Conservation (phyloP, 257 asterid genomes). For the Plantago elongata region DNA sequence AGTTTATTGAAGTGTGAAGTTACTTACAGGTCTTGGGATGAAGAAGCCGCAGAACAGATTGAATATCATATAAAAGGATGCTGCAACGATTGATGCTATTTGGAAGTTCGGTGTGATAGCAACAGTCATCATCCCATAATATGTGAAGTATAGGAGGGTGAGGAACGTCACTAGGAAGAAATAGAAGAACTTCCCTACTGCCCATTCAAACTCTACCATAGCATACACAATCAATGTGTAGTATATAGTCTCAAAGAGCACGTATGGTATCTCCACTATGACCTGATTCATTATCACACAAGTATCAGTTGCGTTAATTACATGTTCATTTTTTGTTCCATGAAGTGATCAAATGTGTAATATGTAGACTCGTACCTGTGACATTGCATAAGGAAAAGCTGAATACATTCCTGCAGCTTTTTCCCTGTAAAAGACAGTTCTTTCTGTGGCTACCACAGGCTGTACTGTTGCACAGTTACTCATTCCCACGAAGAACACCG, state of each 20-base stretch:
- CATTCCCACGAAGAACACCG: conserved; percentile 66
- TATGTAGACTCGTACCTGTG: conserved; percentile 44
- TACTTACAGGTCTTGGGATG: conserved; percentile 76
- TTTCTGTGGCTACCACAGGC: conserved; percentile 64
- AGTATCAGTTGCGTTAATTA: not conserved
- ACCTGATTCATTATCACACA: conserved; percentile 34
- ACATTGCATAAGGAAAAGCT: conserved; percentile 73
- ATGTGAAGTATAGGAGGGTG: conserved; percentile 80
- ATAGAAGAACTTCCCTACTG: conserved; percentile 63
- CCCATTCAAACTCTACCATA: conserved; percentile 79
- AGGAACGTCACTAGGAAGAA: conserved; percentile 68
- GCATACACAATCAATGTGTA: conserved; percentile 64
- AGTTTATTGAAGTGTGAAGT: not conserved
- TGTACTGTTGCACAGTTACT: conserved; percentile 73
- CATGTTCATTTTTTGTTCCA: not conserved
- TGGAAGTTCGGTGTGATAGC: conserved; percentile 80
- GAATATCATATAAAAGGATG: conserved; percentile 70
- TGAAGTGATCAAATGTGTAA: not conserved
- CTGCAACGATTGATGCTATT: conserved; percentile 70
- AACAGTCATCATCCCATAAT: conserved; percentile 86
- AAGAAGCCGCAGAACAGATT: conserved; percentile 79
- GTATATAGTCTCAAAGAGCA: conserved; percentile 49
- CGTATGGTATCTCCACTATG: conserved; percentile 61
- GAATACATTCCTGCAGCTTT: conserved; percentile 84
- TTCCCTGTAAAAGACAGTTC: conserved; percentile 72